A percentile compares a stretch with the other conserved stretches of the same genome.
Evolutionary conservation across 768 basidiomycete species (phyloP).

Genomic region (Neoboletus subvelutipes): DNA sequence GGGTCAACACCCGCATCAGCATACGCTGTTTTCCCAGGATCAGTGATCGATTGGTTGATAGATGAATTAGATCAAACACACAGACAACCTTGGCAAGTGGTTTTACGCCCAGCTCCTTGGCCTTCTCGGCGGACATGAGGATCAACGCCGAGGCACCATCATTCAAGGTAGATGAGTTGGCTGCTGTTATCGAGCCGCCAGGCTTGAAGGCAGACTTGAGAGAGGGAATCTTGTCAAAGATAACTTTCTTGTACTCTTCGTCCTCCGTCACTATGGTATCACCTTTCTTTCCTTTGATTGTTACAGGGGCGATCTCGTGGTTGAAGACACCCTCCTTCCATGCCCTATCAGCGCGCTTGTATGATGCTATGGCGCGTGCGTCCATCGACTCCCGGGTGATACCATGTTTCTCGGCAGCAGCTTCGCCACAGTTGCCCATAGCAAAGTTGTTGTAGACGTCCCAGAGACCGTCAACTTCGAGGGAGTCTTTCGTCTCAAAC

Average conservation of each 20-base stretch:
- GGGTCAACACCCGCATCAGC: conserved; percentile 97
- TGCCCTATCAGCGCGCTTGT: conserved; percentile 87
- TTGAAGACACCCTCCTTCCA: conserved; percentile 86
- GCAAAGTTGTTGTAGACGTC: conserved; percentile 97
- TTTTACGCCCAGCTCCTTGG: conserved; percentile 84
- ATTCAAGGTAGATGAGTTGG: conserved; percentile 92
- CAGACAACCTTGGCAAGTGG: conserved; percentile 95
- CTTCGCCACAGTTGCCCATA: conserved; percentile 97
- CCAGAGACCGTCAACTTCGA: conserved; percentile 91
- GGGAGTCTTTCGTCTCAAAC: conserved; percentile 81
- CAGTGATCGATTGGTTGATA: background rate
- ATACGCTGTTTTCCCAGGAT: conserved; percentile 58
- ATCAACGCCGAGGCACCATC: conserved; percentile 97
- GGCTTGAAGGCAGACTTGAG: conserved; percentile 89
- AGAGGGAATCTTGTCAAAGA: conserved; percentile 90
- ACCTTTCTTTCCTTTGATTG: conserved; percentile 92
- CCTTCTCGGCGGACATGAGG: conserved; percentile 91
- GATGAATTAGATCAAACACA: conserved; percentile 42
- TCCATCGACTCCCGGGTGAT: conserved; percentile 91
- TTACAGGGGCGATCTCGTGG: conserved; percentile 86
- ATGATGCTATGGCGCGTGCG: conserved; percentile 90
- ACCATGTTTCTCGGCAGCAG: conserved; percentile 72
- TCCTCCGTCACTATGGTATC: conserved; percentile 89
- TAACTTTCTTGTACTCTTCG: conserved; percentile 96
- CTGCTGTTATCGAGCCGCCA: conserved; percentile 90